These are phyloP conservation scores for Alternaria gansuensis DNA, from an alignment of 2,329 filamentous ascomycete genomes.

Conservation along the genomic window DNA sequence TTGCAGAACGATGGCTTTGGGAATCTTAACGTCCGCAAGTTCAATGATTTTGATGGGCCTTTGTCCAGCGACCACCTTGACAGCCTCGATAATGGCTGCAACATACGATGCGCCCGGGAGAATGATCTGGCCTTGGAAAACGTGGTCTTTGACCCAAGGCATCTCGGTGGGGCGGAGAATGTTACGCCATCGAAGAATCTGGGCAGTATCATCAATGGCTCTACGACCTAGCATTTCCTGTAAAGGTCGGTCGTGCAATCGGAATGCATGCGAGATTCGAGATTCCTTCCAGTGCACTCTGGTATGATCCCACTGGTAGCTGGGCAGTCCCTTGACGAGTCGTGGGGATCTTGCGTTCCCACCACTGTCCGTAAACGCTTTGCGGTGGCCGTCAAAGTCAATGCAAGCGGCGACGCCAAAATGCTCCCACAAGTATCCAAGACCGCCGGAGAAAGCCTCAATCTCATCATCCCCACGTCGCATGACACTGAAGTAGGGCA, in stretches of 20 bases:
- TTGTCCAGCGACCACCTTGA: background rate
- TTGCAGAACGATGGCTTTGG: background rate
- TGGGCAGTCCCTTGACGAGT: too few relatives aligned
- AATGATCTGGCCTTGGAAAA: background rate
- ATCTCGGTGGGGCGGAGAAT: background rate
- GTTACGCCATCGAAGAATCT: background rate
- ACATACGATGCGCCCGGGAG: background rate
- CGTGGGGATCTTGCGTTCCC: too few relatives aligned
- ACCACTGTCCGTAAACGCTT: too few relatives aligned
- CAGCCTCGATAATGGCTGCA: background rate
- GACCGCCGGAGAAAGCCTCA: slow-evolving; percentile 26
- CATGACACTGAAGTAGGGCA: slow-evolving; percentile 15
- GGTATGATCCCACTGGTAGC: too few relatives aligned
- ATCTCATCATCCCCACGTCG: slow-evolving; percentile 25
- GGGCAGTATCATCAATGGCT: too few relatives aligned
- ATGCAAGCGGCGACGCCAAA: too few relatives aligned
- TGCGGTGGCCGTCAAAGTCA: too few relatives aligned
- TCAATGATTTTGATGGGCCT: background rate
- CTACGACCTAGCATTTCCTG: too few relatives aligned
- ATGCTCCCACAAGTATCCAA: slow-evolving; percentile 21
- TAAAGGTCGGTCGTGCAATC: too few relatives aligned
- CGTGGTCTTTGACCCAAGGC: background rate
- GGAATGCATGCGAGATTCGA: too few relatives aligned
- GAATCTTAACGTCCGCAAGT: background rate
- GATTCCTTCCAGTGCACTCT: too few relatives aligned